Base-by-base conservation (phyloP, 768 basidiomycete species). In the Mycena floridula region DNA sequence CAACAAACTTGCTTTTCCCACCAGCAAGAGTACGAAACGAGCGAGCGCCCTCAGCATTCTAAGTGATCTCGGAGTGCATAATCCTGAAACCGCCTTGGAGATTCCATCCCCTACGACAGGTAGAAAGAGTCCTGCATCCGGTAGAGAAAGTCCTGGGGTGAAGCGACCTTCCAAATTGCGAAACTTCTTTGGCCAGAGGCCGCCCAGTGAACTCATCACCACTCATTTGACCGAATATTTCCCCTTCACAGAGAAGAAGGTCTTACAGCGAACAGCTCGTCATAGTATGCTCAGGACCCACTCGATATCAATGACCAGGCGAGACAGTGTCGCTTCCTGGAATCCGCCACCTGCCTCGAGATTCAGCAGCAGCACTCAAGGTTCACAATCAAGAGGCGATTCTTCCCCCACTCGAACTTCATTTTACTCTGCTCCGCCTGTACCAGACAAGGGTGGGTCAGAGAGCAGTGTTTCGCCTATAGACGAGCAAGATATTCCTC, bases 121-220 rank as follows among this genome's bases (percentile, higher is more conserved):
- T 13, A 49, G 27, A 42, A 49, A 24, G 15, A 51, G 25, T 13
- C 55, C 28, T 37, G 39, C 43, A n/a, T 35, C 50, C 7, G 52
- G 45, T 38, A 53, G 53, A 46, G 51, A 50, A 27, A 56, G 58
- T 44, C 63, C 62, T 22, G 51, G 66, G 32, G 54, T 65, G 36
- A 77, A 77, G 53, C 67, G 73, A 7, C 77, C 82, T 3, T 77
- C 78, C 18, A 93, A 90, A 57, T 61, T 93, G 38, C 88, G 88
- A 63, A 93, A 92, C 71, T 99, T 98, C 73, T 95, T 97, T 54
- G 96, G 95, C 13, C 96, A 97, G 57, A 87, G 96, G 30, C 96
- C 96, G 0, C 94, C 96, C 0, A 91, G 88, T 65, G 96, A 98
- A 63, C 81, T 98, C 50, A 98, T 98, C 68, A 89, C 94, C 21